Evolutionary conservation across 768 basidiomycete species (phyloP), one percentile per base, ranked within the genome.

Genomic region (Baorangia bicolor): DNA sequence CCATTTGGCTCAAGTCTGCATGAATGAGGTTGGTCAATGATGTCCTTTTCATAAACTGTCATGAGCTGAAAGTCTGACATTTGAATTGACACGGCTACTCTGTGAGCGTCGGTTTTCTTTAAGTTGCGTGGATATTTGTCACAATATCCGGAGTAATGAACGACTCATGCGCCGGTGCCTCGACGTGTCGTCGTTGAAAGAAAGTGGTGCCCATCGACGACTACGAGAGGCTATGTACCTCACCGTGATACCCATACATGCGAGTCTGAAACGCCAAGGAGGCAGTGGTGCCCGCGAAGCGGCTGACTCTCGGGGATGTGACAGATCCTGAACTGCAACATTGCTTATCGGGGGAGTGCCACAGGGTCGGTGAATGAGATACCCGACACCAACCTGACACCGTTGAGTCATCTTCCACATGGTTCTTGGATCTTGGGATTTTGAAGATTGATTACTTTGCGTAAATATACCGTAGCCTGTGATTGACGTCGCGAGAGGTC

Each of bases 221-320:
- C n/a, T n/a, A 16, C 27, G 43, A 52, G 25, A 21, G 18, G 9
- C 6, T 2, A 28, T 44, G 42, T 45, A 53, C 28, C 35, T 27
- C 21, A 34, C 28, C 42, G 9, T 10, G 14, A 14, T 34, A 5
- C 16, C 11, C 35, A 37, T 28, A 48, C 49, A 39, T 28, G 33
- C 34, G 40, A 34, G 21, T 45, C 58, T 54, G 58, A 54, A 59
- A 60, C 51, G 38, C 51, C 37, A 59, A 53, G 38, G 31, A 25
- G 30, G 20, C 44, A 7, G 18, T 23, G 43, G 34, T 28, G 18
- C 16, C 46, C 30, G 37, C 57, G 16, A 40, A 20, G 10, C 12
- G 20, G 39, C 25, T n/a, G 49, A 8, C 13, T 20, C 28, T 3
- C n/a, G n/a, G n/a, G n/a, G n/a, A n/a, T n/a, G 37, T 14, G 35